Percentiles rank a stretch among this genome's conserved stretches.
Evolutionary conservation across 2,329 filamentous ascomycete genomes (phyloP).

Genomic region (Diaporthe nobilis): DNA sequence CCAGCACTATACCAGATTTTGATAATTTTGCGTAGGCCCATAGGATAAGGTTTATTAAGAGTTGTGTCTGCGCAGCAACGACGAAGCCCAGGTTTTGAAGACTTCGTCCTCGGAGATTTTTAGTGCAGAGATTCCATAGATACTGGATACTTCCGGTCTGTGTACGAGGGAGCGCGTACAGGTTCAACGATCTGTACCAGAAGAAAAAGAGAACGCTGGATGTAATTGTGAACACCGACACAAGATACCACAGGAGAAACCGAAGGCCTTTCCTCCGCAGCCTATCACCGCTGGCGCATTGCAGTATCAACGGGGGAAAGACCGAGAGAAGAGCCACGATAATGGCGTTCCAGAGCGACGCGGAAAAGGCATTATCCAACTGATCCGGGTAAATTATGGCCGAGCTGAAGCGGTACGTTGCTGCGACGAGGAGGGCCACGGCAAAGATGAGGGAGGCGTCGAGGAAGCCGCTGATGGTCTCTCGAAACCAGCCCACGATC

Average conservation of each 20-base stretch:
- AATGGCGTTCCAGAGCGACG: constrained; percentile 4
- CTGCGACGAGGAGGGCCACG: background rate
- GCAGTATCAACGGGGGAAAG: background rate
- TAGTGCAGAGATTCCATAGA: background rate
- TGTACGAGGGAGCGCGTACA: background rate
- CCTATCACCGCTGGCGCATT: background rate
- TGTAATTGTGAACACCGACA: background rate
- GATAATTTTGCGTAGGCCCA: background rate
- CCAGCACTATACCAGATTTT: background rate
- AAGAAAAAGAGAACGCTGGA: background rate
- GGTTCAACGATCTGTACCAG: background rate
- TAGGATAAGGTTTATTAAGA: background rate
- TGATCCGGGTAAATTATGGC: background rate
- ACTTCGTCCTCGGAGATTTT: background rate
- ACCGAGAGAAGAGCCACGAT: constrained; percentile 6
- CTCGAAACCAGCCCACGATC: constrained; percentile 1
- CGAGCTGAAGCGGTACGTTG: background rate
- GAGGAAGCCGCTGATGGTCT: constrained; percentile 9
- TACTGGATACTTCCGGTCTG: background rate
- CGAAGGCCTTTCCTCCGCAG: constrained; percentile 12
- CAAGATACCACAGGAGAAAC: constrained; percentile 1
- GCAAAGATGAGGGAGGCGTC: constrained; percentile 8
- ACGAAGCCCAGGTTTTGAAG: background rate
- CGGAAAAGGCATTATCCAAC: background rate
- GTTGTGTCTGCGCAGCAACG: background rate